Conservation (phyloP, 495 filamentous ascomycete genomes). For the Pyronema omphalodes region DNA sequence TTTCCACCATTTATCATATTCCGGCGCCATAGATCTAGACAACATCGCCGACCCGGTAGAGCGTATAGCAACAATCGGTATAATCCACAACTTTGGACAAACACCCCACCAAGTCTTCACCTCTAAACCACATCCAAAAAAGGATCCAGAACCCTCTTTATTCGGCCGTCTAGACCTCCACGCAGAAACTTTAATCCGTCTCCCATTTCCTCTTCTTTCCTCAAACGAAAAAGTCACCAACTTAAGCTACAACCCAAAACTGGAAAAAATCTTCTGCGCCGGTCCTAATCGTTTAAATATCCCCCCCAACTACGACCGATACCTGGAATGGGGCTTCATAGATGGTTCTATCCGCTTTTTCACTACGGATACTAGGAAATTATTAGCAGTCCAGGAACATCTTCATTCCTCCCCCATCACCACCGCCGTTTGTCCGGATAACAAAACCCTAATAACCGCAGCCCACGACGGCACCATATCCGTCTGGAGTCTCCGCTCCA, state of each 20-base stretch:
- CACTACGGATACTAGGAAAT: constrained; percentile 53
- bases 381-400: constrained; percentile 70
- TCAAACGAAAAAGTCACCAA: constrained; percentile 50
- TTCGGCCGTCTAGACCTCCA: constrained; percentile 56
- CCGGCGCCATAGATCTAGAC: constrained; percentile 82
- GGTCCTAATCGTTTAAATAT: constrained; percentile 68
- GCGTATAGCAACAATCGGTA: constrained; percentile 68
- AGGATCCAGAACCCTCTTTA: constrained; percentile 45
- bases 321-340: constrained; percentile 88
- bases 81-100: constrained; percentile 97
- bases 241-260: constrained; percentile 56
- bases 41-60: constrained; percentile 77
- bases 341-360: constrained; percentile 88
- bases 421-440: constrained; percentile 65
- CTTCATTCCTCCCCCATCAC: constrained; percentile 78
- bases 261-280: constrained; percentile 72
- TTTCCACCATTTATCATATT: constrained; percentile 88
- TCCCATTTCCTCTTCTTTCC: constrained; percentile 37
- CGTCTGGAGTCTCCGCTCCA: constrained; percentile 51
- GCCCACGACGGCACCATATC: constrained; percentile 82
- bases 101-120: constrained; percentile 90
- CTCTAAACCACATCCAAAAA: constrained; percentile 47
- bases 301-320: constrained; percentile 72
- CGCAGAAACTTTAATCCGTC: constrained; percentile 54
- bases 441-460: constrained; percentile 72